phyloP scores from a whole-genome alignment of 306 rosid genomes.

The Quercus engelmannii region DNA sequence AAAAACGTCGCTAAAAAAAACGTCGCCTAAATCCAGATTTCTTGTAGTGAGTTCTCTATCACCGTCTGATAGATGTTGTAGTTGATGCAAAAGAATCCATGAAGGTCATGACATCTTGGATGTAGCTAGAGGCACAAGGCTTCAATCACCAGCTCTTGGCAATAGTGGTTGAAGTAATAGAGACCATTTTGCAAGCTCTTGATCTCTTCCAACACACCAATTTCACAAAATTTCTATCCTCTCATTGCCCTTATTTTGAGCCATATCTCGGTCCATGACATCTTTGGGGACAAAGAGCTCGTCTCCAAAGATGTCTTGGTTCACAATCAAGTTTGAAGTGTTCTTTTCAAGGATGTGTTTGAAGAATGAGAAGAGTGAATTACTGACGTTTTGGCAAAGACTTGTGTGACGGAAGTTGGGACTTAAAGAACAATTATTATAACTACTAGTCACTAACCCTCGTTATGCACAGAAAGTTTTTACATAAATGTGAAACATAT shows the following conservation, averaged over 20 bases:
- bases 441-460: too few relatives aligned
- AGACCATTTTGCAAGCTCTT: background rate
- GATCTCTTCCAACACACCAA: background rate
- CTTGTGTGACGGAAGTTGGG: too few relatives aligned
- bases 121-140: background rate
- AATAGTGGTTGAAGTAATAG: background rate
- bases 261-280: background rate
- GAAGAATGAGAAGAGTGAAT: background rate
- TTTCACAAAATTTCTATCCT: background rate
- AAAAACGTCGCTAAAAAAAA: too few relatives aligned
- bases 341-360: background rate
- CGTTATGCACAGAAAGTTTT: too few relatives aligned
- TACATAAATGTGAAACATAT: too few relatives aligned
- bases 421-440: too few relatives aligned
- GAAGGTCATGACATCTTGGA: background rate
- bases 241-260: background rate
- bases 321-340: background rate
- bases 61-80: background rate
- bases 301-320: background rate
- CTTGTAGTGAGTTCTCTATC: background rate
- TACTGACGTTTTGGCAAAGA: background rate
- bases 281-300: background rate
- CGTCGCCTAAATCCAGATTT: too few relatives aligned
- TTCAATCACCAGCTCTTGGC: background rate
- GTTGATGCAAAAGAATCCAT: background rate